Evolutionary conservation across 176 grass and related monocot species (phyloP).

Genomic region (bread wheat (Triticum aestivum)): IWGSC_CS_RefSeq_v2.1 NC_057803.1:40191458-40191957

Average conservation of each 20-base stretch:
- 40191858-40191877: background rate
- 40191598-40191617: constrained; percentile 81
- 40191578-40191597: constrained; percentile 61
- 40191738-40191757: background rate
- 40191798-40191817: background rate
- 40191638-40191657: constrained; percentile 47
- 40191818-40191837: background rate
- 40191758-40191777: constrained; percentile 3
- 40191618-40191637: constrained; percentile 76
- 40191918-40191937: background rate
- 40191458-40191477: constrained; percentile 81
- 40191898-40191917: background rate
- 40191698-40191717: background rate
- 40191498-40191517: constrained; percentile 68
- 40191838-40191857: background rate
- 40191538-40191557: constrained; percentile 58
- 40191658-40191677: background rate
- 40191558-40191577: constrained; percentile 68
- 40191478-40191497: constrained; percentile 62
- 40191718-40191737: background rate
- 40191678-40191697: background rate
- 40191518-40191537: constrained; percentile 87
- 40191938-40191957: background rate
- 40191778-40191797: background rate
- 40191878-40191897: background rate